phyloP scores from a whole-genome alignment of 108 stramenopile species.

The Licmophora abbreviata region DNA sequence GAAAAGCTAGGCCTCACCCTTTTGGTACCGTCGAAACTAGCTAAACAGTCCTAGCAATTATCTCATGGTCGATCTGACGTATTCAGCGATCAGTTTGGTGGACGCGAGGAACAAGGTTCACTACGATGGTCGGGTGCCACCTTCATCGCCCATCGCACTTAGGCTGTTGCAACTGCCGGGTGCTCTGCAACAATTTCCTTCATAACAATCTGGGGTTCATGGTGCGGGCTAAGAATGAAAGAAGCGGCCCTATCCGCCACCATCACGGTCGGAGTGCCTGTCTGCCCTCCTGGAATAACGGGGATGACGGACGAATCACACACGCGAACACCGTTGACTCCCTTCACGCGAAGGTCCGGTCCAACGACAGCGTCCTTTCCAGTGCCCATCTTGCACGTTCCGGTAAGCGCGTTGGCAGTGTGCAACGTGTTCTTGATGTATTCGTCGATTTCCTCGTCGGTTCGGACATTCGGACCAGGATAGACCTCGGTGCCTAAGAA shows the following conservation, averaged over 20 bases:
- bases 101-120: too few species aligned
- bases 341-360: slow-evolving; percentile 21
- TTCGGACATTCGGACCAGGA: slow-evolving; percentile 22
- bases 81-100: too few species aligned
- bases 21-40: too few species aligned
- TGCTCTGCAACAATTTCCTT: too few species aligned
- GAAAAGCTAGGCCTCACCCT: too few species aligned
- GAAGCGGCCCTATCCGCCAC: slow-evolving; percentile 34
- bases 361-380: slow-evolving; percentile 25
- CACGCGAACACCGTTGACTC: slow-evolving; percentile 33
- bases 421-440: slow-evolving; percentile 28
- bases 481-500: slow-evolving; percentile 32
- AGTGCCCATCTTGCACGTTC: slow-evolving; percentile 45
- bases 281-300: slow-evolving; percentile 28
- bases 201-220: too few species aligned
- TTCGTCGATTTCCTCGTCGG: slow-evolving; percentile 27
- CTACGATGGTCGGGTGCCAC: too few species aligned
- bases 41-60: too few species aligned
- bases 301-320: slow-evolving; percentile 30
- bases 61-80: too few species aligned
- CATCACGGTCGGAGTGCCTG: slow-evolving; percentile 37
- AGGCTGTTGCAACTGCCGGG: too few species aligned
- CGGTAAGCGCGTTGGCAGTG: slow-evolving; percentile 26
- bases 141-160: too few species aligned
- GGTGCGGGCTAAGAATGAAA: too few species aligned